Conservation (phyloP, 2,329 filamentous ascomycete genomes). For the Pseudogymnoascus sp. region DNA sequence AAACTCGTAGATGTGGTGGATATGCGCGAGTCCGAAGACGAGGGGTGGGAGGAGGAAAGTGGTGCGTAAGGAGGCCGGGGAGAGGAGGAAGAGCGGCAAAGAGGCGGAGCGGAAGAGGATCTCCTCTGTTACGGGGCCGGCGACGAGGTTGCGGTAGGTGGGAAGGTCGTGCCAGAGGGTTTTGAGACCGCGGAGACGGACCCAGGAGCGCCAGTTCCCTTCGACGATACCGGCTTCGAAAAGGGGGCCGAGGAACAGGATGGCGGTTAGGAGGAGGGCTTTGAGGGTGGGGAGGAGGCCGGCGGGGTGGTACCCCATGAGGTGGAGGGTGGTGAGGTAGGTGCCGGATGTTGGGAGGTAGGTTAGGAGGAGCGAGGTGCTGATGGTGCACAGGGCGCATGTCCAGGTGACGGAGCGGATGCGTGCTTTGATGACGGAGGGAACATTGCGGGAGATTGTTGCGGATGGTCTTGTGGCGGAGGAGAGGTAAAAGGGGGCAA, state of each 20-base stretch:
- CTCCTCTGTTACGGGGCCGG: slow-evolving; percentile 86
- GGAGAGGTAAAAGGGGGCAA: slow-evolving; percentile 83
- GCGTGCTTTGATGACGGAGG: slow-evolving; percentile 79
- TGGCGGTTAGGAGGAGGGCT: slow-evolving; percentile 60
- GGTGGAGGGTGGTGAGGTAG: slow-evolving; percentile 50
- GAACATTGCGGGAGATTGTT: slow-evolving; percentile 74
- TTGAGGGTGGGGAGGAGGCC: slow-evolving; percentile 56
- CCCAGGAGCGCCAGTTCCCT: slow-evolving; percentile 59
- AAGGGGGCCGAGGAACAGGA: slow-evolving; percentile 77
- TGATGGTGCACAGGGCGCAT: slow-evolving; percentile 58
- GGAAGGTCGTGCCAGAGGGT: slow-evolving; percentile 65
- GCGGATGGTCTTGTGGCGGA: slow-evolving; percentile 70
- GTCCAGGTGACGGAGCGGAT: slow-evolving; percentile 73
- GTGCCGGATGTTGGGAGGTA: slow-evolving; percentile 53
- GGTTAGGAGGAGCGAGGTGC: slow-evolving; percentile 60
- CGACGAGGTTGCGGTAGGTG: slow-evolving; percentile 78
- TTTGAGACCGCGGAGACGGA: slow-evolving; percentile 46
- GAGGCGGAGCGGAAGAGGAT: slow-evolving; percentile 85
- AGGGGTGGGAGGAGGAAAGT: slow-evolving; percentile 79
- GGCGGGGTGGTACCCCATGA: slow-evolving; percentile 76
- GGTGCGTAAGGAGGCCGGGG: slow-evolving; percentile 37
- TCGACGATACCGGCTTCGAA: slow-evolving; percentile 73
- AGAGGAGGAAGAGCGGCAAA: slow-evolving; percentile 70
- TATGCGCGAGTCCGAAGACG: slow-evolving; percentile 85
- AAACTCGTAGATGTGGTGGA: slow-evolving; percentile 96